Percentiles rank a stretch among this genome's conserved stretches.
phyloP scores from a whole-genome alignment of 129 eudicot species.

The Flaveria sonorensis region DNA sequence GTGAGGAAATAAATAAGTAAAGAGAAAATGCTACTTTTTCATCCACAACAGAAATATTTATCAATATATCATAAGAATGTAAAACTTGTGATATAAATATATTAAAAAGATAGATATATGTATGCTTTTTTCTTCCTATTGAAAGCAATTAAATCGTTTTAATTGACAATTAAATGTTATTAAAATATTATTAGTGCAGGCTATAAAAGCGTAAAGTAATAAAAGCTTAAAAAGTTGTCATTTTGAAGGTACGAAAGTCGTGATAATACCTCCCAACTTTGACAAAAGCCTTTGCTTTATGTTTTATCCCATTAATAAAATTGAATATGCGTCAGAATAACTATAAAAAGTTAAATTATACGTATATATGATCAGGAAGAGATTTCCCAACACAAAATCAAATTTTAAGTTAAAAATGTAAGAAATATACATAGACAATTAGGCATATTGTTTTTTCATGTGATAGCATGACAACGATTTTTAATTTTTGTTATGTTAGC shows the following conservation, averaged over 20 bases:
- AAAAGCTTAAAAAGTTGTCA: conserved; percentile 17
- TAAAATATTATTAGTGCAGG: no score
- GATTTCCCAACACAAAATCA: no score
- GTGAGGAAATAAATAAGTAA: background rate
- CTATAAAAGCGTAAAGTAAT: conserved; percentile 6
- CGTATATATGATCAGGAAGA: background rate
- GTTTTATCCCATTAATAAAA: conserved; percentile 8
- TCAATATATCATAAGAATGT: background rate
- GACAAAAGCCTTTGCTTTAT: conserved; percentile 35
- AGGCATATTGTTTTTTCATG: no score
- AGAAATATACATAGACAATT: no score
- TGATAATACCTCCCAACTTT: conserved; percentile 27
- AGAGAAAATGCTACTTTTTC: background rate
- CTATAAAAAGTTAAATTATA: background rate
- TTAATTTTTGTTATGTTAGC: no score
- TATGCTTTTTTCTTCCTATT: background rate
- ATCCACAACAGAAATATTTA: background rate
- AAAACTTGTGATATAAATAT: no score
- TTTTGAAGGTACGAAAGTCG: conserved; percentile 20
- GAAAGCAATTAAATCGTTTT: background rate
- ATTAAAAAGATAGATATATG: no score
- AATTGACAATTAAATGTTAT: background rate
- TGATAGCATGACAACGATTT: no score
- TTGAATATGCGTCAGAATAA: background rate
- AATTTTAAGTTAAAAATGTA: no score